A percentile compares a stretch with the other conserved stretches of the same genome.
phyloP scores from a whole-genome alignment of 805 yeast genomes.

The Lipomyces kockii region DNA sequence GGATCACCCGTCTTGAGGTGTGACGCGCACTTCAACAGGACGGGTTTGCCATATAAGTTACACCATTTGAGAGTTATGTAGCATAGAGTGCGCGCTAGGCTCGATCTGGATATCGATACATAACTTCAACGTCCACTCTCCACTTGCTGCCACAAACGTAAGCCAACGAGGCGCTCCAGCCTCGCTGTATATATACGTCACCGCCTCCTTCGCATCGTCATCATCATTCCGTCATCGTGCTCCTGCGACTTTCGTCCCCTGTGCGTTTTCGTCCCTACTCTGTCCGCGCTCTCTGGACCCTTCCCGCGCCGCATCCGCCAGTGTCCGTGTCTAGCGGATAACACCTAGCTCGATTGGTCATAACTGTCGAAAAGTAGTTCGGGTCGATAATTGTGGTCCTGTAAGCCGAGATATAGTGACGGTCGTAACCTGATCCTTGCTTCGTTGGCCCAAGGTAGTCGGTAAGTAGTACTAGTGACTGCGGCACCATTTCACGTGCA shows the following conservation, averaged over 20 bases:
- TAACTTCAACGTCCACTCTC: neutral
- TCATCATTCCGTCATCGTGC: constrained; percentile 28
- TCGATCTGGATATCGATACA: neutral
- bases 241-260: neutral
- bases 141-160: constrained; percentile 1
- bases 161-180: neutral
- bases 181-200: constrained; percentile 23
- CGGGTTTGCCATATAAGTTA: neutral
- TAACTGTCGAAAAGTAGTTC: neutral
- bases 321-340: neutral
- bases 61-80: neutral
- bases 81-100: neutral
- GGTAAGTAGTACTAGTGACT: neutral
- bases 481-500: neutral
- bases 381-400: neutral
- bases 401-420: constrained; percentile 1
- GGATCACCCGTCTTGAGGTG: neutral
- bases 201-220: constrained; percentile 24
- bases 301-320: neutral
- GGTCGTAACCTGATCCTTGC: neutral
- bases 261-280: constrained; percentile 11
- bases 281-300: constrained; percentile 9
- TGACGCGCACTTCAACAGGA: neutral
- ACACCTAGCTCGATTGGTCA: constrained; percentile 3
- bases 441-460: neutral